Base-by-base conservation (phyloP, 2,329 filamentous ascomycete genomes). In the Penicillium italicum region DNA sequence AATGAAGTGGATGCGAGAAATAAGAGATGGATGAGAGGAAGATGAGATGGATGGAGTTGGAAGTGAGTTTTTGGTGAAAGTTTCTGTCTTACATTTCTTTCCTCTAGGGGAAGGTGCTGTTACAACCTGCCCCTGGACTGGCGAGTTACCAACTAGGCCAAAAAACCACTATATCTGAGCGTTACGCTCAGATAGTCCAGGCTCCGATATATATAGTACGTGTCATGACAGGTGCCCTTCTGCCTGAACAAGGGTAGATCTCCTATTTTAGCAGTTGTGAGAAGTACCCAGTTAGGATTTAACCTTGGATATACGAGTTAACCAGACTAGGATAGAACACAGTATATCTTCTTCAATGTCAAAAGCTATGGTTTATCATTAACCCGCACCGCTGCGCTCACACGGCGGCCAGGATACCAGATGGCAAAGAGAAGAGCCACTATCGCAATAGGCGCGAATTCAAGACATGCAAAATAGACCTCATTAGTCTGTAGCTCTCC, bases 361-460 rank as follows among this genome's bases (percentile, higher is more conserved):
- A 48, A 20, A 38, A 30, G 16, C 24, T 42, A 50, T 26, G 37
- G 9, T 33, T 50, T 50, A n/a, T 50, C 47, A 33, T 33, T 14
- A 26, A 24, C 18, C 7, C 37, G 47, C 28, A 42, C 28, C 36
- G 5, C 37, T 18, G 31, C 47, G 0, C 47, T 37, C 31, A 50
- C 47, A 12, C 56, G 59, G 41, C 50, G 57, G 38, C 59, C 59
- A 2, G 57, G 59, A 47, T 61, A 54, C 53, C 50, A 61, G 10
- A 61, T 40, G n/a, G 50, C 53, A 36, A 59, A 41, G 3, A 61
- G 40, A 36, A 59, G 48, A 33, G 42, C 57, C n/a, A 59, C 50
- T 18, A 61, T 40, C 14, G 59, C 56, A n/a, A 61, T 51, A 26
- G 59, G 59, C n/a, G 59, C 56, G 11, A 61, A 61, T 31, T 61